Base-by-base conservation (phyloP, 345 rosid species). In the Gossypium anomalum region DNA sequence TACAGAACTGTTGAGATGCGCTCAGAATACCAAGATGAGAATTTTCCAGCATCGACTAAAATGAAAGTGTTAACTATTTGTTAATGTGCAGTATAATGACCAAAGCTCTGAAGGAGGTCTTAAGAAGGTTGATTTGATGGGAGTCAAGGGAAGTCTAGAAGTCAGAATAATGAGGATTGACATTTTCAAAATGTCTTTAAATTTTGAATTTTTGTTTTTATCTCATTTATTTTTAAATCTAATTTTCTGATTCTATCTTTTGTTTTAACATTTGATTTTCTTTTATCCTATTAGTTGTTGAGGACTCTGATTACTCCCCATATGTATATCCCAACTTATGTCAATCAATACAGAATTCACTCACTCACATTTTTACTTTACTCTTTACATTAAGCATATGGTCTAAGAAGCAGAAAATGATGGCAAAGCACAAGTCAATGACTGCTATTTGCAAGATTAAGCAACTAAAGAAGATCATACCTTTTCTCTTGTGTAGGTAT, bases 401-500 rank as follows among this genome's bases (percentile, higher is more conserved):
- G 19, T 22, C 38, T 15, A 15, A 57, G 64, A 56, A 48, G 47
- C 19, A 13, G 0, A 55, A 9, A 56, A 66, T 23, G 57, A 78
- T 17, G 49, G 48, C n/a, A 25, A 72, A 68, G 4, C 72, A 69
- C 9, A 27, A 49, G 78, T 49, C 56, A 38, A 70, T 20, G 58
- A 49, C 9, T 29, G 44, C 51, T 4, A 56, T 38, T 27, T 14
- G 63, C 29, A 57, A 57, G 61, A 20, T 20, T 41, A 65, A 38
- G 15, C 16, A 57, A 70, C 60, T 23, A 47, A 34, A n/a, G 15
- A 71, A n/a, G 66, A 74, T 22, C 72, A 60, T 85, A 91, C 98
- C 90, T 94, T 92, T 81, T 38, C 85, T 82, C 73, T 94, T 16
- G 93, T 86, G 75, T 94, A 94, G 52, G 97, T 92, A 69, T 86